These are phyloP conservation scores for Pythium chondricola DNA, from an alignment of 352 stramenopile genomes.

Conservation along the genomic window DNA sequence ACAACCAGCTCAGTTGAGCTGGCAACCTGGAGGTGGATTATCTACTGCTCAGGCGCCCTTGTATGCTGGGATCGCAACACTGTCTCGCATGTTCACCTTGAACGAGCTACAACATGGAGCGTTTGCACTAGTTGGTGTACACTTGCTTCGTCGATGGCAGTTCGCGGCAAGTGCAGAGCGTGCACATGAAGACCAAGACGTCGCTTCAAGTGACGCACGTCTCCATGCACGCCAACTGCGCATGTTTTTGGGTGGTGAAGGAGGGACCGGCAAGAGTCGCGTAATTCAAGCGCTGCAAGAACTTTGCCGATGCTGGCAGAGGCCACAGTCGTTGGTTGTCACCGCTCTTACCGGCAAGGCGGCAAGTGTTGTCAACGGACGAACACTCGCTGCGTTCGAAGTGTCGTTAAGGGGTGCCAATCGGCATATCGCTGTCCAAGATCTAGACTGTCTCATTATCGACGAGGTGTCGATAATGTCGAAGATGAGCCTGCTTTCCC, in stretches of 20 bases:
- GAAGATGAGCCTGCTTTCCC: slow-evolving; percentile 4
- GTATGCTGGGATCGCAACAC: background rate
- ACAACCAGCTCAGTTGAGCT: background rate
- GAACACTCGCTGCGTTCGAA: slow-evolving; percentile 7
- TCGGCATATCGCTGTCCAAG: slow-evolving; percentile 2
- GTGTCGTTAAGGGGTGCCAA: background rate
- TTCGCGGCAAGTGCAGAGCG: too few relatives aligned
- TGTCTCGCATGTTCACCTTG: background rate
- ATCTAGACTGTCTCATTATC: slow-evolving; percentile 14
- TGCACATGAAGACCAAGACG: background rate
- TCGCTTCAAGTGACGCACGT: background rate
- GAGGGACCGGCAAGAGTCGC: slow-evolving; percentile 1
- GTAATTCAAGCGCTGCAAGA: slow-evolving; percentile 3
- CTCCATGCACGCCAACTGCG: background rate
- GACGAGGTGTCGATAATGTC: slow-evolving; percentile 22
- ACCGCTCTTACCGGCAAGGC: slow-evolving; percentile 13
- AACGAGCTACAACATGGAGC: slow-evolving; percentile 1
- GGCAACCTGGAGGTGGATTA: background rate
- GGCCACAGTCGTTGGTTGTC: background rate
- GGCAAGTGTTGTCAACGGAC: slow-evolving; percentile 9
- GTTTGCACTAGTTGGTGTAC: background rate
- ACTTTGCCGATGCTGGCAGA: background rate
- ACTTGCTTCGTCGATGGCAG: background rate
- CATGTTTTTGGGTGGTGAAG: slow-evolving; percentile 3
- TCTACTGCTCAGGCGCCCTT: background rate